Percentiles rank a stretch among this genome's conserved stretches.
Conservation (phyloP, 192 early-diverging fungal species). For the Linnemannia zychae region DNA sequence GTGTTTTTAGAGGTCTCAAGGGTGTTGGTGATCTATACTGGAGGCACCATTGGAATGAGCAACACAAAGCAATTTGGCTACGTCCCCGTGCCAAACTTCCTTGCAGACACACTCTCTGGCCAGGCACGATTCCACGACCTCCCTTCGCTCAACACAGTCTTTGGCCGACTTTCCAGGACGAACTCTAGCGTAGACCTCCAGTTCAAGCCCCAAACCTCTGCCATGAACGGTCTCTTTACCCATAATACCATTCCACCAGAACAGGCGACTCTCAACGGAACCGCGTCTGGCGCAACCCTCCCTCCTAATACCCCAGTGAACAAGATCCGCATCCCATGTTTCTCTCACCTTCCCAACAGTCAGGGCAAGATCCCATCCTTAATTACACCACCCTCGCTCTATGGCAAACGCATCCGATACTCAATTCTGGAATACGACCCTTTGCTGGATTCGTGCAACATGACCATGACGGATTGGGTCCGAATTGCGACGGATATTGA, state of each 20-base stretch:
- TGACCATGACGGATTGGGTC: constrained; percentile 94
- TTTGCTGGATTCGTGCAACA: constrained; percentile 95
- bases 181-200: constrained; percentile 40
- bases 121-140: constrained; percentile 90
- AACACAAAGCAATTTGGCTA: constrained; percentile 78
- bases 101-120: constrained; percentile 80
- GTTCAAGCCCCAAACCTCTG: constrained; percentile 15
- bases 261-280: constrained; percentile 44
- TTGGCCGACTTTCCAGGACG: constrained; percentile 45
- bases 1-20: constrained; percentile 75
- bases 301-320: constrained; percentile 48
- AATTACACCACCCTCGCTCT: constrained; percentile 90
- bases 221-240: constrained; percentile 40
- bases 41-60: constrained; percentile 95
- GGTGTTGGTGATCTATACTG: constrained; percentile 94
- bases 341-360: constrained; percentile 44
- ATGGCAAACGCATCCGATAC: constrained; percentile 93
- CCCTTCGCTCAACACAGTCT: constrained; percentile 50
- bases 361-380: constrained; percentile 69
- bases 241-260: constrained; percentile 47
- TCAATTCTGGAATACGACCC: constrained; percentile 97
- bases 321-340: constrained; percentile 43
- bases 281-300: constrained; percentile 31
- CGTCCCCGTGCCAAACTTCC: constrained; percentile 82
- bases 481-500: constrained; percentile 97